Evolutionary conservation across 768 basidiomycete species (phyloP).

Genomic region (Lepiota brunneoincarnata): DNA sequence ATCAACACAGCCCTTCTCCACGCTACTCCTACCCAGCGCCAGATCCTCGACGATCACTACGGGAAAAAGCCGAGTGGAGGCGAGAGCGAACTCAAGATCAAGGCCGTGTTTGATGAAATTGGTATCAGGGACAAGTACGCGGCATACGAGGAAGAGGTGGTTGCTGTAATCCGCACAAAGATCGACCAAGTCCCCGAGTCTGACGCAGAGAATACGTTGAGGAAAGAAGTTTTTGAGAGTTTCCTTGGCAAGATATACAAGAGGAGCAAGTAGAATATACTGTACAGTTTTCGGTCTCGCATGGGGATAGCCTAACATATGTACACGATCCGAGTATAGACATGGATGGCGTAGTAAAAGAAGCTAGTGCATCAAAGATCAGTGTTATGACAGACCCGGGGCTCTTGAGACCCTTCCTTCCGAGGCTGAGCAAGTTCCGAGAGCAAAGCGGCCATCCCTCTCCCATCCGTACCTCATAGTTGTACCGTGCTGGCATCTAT

Average conservation of each 20-base stretch:
- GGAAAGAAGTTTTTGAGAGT: slow-evolving; percentile 71
- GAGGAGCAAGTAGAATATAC: slow-evolving; percentile 45
- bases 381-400: too few species aligned
- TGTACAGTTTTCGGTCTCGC: too few species aligned
- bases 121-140: slow-evolving; percentile 66
- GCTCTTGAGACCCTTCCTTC: too few species aligned
- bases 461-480: too few species aligned
- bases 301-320: too few species aligned
- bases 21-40: slow-evolving; percentile 54
- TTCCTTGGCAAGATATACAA: slow-evolving; percentile 88
- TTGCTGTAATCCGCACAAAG: slow-evolving; percentile 59
- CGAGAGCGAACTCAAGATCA: slow-evolving; percentile 40
- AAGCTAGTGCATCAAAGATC: too few species aligned
- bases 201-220: slow-evolving; percentile 38
- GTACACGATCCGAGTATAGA: too few species aligned
- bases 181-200: slow-evolving; percentile 76
- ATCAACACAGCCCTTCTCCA: slow-evolving; percentile 80
- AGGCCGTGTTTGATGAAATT: slow-evolving; percentile 66
- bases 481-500: too few species aligned
- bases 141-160: slow-evolving; percentile 76
- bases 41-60: slow-evolving; percentile 53
- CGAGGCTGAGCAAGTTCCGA: too few species aligned
- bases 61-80: slow-evolving; percentile 54
- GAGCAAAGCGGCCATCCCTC: too few species aligned
- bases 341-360: too few species aligned